Conservation (phyloP, 805 yeast species). For the Ogataea nitratoaversa region DNA sequence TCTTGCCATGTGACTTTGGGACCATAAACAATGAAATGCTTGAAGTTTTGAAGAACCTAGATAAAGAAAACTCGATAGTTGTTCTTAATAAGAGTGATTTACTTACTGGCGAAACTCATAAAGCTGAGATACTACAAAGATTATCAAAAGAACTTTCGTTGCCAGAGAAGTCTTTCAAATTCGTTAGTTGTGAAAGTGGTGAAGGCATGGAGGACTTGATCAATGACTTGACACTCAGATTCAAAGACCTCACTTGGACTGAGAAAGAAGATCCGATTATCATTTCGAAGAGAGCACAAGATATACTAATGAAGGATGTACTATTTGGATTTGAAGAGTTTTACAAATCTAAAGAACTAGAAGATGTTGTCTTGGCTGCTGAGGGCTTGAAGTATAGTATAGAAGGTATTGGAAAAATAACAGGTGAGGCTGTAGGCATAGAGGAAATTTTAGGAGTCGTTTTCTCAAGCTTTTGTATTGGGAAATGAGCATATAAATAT, state of each 20-base stretch:
- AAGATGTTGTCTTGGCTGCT: slow-evolving; percentile 76
- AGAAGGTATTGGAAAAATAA: slow-evolving; percentile 87
- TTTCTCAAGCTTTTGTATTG: slow-evolving; percentile 89
- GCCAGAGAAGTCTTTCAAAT: slow-evolving; percentile 2
- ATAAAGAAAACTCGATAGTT: slow-evolving; percentile 29
- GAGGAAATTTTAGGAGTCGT: slow-evolving; percentile 91
- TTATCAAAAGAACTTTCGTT: slow-evolving; percentile 26
- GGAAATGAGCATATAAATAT: slow-evolving; percentile 47
- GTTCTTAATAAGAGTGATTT: slow-evolving; percentile 63
- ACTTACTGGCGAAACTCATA: slow-evolving; percentile 13
- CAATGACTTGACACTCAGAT: slow-evolving; percentile 36
- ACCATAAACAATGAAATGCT: slow-evolving; percentile 35
- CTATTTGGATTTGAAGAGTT: slow-evolving; percentile 71
- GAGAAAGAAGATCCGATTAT: slow-evolving; percentile 61
- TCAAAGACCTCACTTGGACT: slow-evolving; percentile 45
- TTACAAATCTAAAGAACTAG: slow-evolving; percentile 40
- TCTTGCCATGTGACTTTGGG: slow-evolving; percentile 45
- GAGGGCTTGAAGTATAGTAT: slow-evolving; percentile 71
- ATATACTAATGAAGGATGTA: slow-evolving; percentile 71
- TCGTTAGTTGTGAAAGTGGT: slow-evolving; percentile 57
- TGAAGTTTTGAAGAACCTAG: slow-evolving; percentile 31
- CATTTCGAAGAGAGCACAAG: slow-evolving; percentile 72
- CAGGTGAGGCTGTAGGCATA: slow-evolving; percentile 83
- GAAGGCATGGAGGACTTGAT: slow-evolving; percentile 52
- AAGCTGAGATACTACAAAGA: slow-evolving; percentile 16